A percentile compares a stretch with the other conserved stretches of the same genome.
These are phyloP conservation scores for Neonectria hederae DNA, from an alignment of 2,329 filamentous ascomycete genomes.

Conservation along the genomic window DNA sequence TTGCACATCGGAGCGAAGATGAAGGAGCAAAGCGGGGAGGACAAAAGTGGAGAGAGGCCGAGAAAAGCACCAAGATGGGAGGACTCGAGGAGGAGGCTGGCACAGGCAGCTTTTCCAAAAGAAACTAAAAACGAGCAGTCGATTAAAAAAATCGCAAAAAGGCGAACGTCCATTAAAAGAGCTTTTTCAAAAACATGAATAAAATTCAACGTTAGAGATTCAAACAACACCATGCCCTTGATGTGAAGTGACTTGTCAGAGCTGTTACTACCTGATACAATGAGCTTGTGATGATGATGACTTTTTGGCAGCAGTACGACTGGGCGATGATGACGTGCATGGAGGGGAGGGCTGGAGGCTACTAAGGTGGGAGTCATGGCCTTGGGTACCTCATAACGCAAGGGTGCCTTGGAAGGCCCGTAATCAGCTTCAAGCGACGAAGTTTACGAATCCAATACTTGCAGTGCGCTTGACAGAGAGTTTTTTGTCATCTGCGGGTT, in stretches of 20 bases:
- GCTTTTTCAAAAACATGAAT: conserved; percentile 42
- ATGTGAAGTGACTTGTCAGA: conserved; percentile 21
- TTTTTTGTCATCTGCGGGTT: neutral
- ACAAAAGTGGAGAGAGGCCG: conserved; percentile 37
- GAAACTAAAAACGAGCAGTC: conserved; percentile 27
- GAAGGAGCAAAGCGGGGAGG: conserved; percentile 22
- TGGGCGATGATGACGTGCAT: conserved; percentile 16
- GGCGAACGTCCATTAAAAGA: conserved; percentile 36
- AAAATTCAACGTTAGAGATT: conserved; percentile 36
- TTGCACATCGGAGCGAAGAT: conserved; percentile 11
- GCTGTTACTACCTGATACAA: conserved; percentile 10
- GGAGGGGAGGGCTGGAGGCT: conserved; percentile 9
- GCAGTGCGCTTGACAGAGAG: neutral
- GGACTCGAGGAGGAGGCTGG: conserved; percentile 11
- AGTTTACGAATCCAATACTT: neutral
- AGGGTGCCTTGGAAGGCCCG: neutral
- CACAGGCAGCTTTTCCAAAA: conserved; percentile 20
- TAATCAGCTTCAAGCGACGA: neutral
- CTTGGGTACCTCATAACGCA: neutral
- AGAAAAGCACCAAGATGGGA: conserved; percentile 12
- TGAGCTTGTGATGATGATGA: neutral
- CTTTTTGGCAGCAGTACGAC: neutral
- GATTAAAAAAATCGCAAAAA: conserved; percentile 42
- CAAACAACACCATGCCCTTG: neutral
- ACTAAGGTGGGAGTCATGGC: neutral